Evolutionary conservation across 495 filamentous ascomycete genomes (phyloP).

Genomic region (Neurospora sp.): DNA sequence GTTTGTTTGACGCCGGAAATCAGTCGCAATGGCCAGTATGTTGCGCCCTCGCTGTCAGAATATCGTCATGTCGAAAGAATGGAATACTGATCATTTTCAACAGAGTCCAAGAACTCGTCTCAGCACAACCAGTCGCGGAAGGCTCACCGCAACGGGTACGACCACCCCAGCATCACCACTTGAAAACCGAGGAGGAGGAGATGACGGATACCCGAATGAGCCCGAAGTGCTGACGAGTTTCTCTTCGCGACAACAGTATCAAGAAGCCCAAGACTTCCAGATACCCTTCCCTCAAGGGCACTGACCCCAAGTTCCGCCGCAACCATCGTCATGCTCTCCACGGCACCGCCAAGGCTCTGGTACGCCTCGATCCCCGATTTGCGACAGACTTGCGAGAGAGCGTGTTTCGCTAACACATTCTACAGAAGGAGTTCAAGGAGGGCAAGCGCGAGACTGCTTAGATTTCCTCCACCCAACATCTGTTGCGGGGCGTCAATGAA

Average conservation of each 20-base stretch:
- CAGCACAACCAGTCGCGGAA: slow-evolving; percentile 97
- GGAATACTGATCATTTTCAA: slow-evolving; percentile 9
- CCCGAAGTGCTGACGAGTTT: slow-evolving; percentile 9
- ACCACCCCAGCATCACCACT: background rate
- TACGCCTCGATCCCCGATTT: slow-evolving; percentile 41
- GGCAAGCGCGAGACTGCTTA: slow-evolving; percentile 90
- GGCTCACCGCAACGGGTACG: slow-evolving; percentile 95
- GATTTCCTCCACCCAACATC: slow-evolving; percentile 24
- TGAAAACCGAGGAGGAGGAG: background rate
- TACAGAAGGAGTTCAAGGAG: slow-evolving; percentile 94
- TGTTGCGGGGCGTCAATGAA: slow-evolving; percentile 13
- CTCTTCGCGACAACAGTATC: slow-evolving; percentile 54
- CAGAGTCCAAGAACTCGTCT: slow-evolving; percentile 98
- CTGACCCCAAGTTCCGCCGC: slow-evolving; percentile 98
- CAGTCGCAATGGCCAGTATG: slow-evolving; percentile 43
- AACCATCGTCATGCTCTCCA: slow-evolving; percentile 99
- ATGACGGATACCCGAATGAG: background rate
- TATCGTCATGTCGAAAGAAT: slow-evolving; percentile 1
- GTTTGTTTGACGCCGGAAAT: slow-evolving; percentile 22
- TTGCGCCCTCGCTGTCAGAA: slow-evolving; percentile 5
- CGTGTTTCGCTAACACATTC: slow-evolving; percentile 34
- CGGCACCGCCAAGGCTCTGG: slow-evolving; percentile 94
- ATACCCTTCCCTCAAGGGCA: slow-evolving; percentile 97
- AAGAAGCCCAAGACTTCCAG: slow-evolving; percentile 99
- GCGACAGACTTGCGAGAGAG: background rate